These are phyloP conservation scores for Neurospora sp. DNA, from an alignment of 495 filamentous ascomycete species.

Conservation along the genomic window DNA sequence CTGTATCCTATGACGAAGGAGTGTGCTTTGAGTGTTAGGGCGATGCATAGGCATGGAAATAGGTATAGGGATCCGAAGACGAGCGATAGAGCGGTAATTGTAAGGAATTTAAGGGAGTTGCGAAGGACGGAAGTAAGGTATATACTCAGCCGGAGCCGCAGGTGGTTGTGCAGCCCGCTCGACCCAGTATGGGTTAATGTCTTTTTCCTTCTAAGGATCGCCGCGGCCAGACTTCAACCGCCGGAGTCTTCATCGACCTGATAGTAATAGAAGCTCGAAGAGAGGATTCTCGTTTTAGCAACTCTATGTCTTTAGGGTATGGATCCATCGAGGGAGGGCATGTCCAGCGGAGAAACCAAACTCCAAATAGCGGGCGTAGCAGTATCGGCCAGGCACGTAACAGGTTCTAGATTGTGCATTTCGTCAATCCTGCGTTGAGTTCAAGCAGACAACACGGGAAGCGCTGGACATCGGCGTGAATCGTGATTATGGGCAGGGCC, in stretches of 20 bases:
- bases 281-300: neutral
- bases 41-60: too few relatives aligned
- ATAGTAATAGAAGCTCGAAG: neutral
- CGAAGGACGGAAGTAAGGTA: too few relatives aligned
- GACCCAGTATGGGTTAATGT: too few relatives aligned
- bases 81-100: too few relatives aligned
- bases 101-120: too few relatives aligned
- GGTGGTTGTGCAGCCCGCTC: too few relatives aligned
- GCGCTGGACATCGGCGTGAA: neutral
- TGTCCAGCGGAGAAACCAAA: neutral
- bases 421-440: too few relatives aligned
- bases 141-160: too few relatives aligned
- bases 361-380: too few relatives aligned
- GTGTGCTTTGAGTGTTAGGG: neutral
- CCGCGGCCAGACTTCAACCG: neutral
- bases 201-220: neutral
- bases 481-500: neutral
- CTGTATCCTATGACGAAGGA: neutral
- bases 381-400: too few relatives aligned
- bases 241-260: neutral
- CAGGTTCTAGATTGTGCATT: too few relatives aligned
- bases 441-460: neutral
- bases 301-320: neutral
- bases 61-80: too few relatives aligned
- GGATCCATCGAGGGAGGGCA: neutral